Percentiles rank a stretch among this genome's conserved stretches.
phyloP scores from a whole-genome alignment of 495 filamentous ascomycete species.

The Pseudomonodictys pantanalensis region DNA sequence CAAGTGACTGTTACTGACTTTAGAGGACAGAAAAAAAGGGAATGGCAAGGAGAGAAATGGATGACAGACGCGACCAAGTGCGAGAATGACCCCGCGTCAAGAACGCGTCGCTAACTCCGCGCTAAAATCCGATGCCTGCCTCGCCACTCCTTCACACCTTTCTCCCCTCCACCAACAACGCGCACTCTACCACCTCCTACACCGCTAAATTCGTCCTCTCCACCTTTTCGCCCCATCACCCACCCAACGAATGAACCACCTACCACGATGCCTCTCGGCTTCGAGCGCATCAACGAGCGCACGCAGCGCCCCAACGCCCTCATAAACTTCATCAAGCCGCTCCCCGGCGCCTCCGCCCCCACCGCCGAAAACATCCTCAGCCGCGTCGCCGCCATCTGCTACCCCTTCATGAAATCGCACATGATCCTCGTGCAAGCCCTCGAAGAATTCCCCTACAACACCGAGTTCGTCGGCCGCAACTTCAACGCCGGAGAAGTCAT shows the following conservation, averaged over 20 bases:
- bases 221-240: neutral
- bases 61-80: no score
- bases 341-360: conserved; percentile 55
- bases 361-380: conserved; percentile 69
- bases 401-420: conserved; percentile 69
- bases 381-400: conserved; percentile 72
- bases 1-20: no score
- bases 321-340: conserved; percentile 74
- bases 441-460: conserved; percentile 72
- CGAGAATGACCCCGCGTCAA: conserved; percentile 11
- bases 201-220: neutral
- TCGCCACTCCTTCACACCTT: neutral
- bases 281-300: conserved; percentile 65
- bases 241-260: neutral
- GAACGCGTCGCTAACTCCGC: conserved; percentile 4
- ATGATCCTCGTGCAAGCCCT: conserved; percentile 67
- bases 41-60: no score
- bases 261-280: conserved; percentile 61
- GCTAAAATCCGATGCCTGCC: conserved; percentile 5
- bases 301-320: conserved; percentile 63
- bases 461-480: conserved; percentile 73
- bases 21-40: no score
- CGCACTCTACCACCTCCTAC: neutral
- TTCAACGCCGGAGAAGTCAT: conserved; percentile 84
- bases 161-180: neutral